A percentile compares a stretch with the other conserved stretches of the same genome.
These are phyloP conservation scores for Dacryopinax primogenitus DNA, from an alignment of 768 basidiomycete species.

Conservation along the genomic window DNA sequence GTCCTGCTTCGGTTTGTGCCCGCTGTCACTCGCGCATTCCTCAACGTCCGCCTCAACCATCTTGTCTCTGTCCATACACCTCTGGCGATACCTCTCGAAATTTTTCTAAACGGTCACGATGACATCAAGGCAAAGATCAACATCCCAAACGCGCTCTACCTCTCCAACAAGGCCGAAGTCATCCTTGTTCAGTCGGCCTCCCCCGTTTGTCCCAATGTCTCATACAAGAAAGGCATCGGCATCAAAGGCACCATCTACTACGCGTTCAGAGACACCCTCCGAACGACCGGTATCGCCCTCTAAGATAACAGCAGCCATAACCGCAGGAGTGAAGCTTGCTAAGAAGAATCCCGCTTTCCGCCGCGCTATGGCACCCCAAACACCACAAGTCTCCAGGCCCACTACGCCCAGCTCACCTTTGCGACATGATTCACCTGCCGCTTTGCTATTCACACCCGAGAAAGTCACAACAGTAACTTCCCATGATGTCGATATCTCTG, in stretches of 20 bases:
- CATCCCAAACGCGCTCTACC: neutral
- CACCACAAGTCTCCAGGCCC: neutral
- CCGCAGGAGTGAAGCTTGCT: neutral
- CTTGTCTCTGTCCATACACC: neutral
- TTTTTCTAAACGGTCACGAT: neutral
- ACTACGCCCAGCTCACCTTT: neutral
- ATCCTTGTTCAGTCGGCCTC: neutral
- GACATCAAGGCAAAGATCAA: neutral
- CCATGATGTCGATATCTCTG: neutral
- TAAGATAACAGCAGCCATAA: neutral
- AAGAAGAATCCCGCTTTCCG: neutral
- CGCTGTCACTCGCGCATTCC: slow-evolving; percentile 2
- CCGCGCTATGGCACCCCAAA: neutral
- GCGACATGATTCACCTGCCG: neutral
- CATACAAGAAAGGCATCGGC: neutral
- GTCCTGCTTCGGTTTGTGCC: neutral
- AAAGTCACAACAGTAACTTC: neutral
- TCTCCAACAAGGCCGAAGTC: neutral
- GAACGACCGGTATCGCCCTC: neutral
- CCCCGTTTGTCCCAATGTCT: neutral
- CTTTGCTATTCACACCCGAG: neutral
- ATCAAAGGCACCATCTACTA: neutral
- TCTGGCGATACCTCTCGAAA: neutral
- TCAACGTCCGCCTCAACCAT: neutral
- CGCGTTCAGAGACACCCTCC: neutral